These are phyloP conservation scores for Calonectria fujianensis DNA, from an alignment of 2,329 filamentous ascomycete species.

Conservation along the genomic window DNA sequence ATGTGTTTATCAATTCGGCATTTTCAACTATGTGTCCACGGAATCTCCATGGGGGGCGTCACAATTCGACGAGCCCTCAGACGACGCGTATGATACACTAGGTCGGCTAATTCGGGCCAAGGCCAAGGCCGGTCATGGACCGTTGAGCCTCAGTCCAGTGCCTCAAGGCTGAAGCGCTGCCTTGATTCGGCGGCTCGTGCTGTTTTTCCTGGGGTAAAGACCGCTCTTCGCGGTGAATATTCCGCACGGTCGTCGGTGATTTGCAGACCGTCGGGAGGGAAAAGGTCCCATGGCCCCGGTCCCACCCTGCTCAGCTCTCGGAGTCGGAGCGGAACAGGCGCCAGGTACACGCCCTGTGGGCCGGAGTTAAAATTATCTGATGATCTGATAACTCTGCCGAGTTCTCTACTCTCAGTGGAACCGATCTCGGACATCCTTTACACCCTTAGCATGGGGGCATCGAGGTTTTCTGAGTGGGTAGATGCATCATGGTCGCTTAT, in stretches of 20 bases:
- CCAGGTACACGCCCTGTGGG: constrained; percentile 38
- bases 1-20: background rate
- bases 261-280: constrained; percentile 2
- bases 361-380: constrained; percentile 55
- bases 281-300: background rate
- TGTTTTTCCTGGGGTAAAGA: background rate
- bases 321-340: background rate
- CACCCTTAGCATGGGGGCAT: background rate
- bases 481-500: background rate
- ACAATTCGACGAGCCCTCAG: background rate
- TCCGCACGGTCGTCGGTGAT: constrained; percentile 14
- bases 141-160: background rate
- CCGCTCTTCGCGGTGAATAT: background rate
- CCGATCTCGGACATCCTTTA: constrained; percentile 15
- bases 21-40: background rate
- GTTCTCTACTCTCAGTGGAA: background rate
- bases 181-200: background rate
- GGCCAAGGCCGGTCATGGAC: background rate
- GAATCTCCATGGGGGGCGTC: constrained; percentile 9
- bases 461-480: background rate
- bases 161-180: background rate
- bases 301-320: background rate
- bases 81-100: background rate
- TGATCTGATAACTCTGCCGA: constrained; percentile 58
- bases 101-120: background rate